These are phyloP conservation scores for Lanmaoa pseudosensibilis DNA, from an alignment of 768 basidiomycete genomes.

Conservation along the genomic window DNA sequence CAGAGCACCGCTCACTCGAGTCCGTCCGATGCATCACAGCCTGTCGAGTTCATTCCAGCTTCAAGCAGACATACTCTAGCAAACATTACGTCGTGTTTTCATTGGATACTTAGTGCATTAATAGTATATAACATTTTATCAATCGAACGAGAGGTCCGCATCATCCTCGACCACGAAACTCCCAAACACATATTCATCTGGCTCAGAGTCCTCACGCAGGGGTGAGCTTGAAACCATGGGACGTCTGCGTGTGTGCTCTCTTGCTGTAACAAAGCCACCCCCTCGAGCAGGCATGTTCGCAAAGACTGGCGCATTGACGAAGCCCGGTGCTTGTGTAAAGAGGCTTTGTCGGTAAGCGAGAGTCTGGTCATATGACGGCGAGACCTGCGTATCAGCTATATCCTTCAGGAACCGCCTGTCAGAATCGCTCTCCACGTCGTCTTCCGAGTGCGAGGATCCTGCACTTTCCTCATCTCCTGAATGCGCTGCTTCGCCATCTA, in stretches of 20 bases:
- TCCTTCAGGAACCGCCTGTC: constrained; percentile 69
- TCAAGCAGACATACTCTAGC: neutral
- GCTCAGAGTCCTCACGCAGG: constrained; percentile 44
- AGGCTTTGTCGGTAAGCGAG: constrained; percentile 70
- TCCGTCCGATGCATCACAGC: neutral
- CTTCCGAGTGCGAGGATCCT: constrained; percentile 57
- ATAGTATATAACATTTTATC: neutral
- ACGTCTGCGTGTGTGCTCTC: constrained; percentile 35
- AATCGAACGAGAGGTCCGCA: constrained; percentile 56
- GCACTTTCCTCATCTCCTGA: constrained; percentile 78
- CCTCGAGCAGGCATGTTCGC: constrained; percentile 47
- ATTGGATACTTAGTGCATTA: neutral
- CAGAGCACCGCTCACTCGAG: neutral
- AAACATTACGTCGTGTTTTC: constrained; percentile 1
- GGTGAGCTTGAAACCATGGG: constrained; percentile 61
- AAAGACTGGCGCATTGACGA: constrained; percentile 50
- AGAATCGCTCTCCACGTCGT: constrained; percentile 58
- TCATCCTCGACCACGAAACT: constrained; percentile 85
- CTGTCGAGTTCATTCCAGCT: neutral
- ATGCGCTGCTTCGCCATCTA: constrained; percentile 72
- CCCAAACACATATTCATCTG: constrained; percentile 68
- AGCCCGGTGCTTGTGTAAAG: constrained; percentile 60
- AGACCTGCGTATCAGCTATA: constrained; percentile 62
- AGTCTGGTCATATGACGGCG: constrained; percentile 72
- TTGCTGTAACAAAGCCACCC: constrained; percentile 37